Evolutionary conservation across 2,329 filamentous ascomycete genomes (phyloP), one percentile per base, ranked within the genome.

Genomic region (Orbilia blumenaviensis): DNA sequence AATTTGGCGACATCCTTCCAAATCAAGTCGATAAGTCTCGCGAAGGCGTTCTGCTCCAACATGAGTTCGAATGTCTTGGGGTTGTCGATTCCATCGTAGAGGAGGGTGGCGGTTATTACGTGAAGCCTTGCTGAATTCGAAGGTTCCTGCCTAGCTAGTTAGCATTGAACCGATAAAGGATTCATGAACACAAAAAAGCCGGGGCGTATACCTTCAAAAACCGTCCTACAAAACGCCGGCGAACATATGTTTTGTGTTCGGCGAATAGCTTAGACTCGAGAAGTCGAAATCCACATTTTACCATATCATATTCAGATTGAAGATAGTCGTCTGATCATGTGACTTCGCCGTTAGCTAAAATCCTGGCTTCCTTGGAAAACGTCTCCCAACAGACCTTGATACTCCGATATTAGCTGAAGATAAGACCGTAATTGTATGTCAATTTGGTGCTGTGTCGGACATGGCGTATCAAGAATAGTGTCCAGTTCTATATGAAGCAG

Each of bases 201-300:
- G 9, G 36, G 16, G 8, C 27, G 21, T 10, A 32, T 92, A 98
- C 95, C 86, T 97, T 87, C 79, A 97, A 84, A 62, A 99, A 86
- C 82, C 93, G 94, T 83, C 96, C 93, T 78, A 98, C 89, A 81
- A 99, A 93, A 84, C 98, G 95, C 48, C 89, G 91, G 78, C 94
- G 92, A 78, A 98, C 92, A 83, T 99, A 98, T 69, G 93, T 90
- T 79, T 89, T 88, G 82, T 97, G 90, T 12, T 86, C 83, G 25
- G 84, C 83, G 83, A 96, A 99, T 48, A 98, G 85, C 16, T 85
- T 84, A 82, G 93, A 93, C 62, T 90, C 86, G 71, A 96, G 86
- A 38, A 99, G 87, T 82, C 89, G 89, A 82, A 92, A 91, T 74
- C 91, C 91, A 84, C 94, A 98, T 80, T 86, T 88, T 23, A 90